Evolutionary conservation across 1,284 basidiomycete genomes (phyloP).

Genomic region (Psilocybe mexicana): DNA sequence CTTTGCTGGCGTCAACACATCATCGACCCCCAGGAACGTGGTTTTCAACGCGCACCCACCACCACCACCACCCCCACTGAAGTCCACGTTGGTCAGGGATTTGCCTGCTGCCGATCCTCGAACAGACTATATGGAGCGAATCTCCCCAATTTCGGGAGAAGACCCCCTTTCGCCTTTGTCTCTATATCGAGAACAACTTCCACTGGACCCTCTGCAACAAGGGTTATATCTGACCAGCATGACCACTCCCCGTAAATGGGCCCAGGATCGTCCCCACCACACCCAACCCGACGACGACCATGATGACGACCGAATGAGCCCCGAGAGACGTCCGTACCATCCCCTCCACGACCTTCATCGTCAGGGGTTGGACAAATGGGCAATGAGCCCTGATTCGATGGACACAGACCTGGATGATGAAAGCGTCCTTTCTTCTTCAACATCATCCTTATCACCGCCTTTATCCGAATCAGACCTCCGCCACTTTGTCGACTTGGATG

Average conservation of each 20-base stretch:
- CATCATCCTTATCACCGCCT: slow-evolving; percentile 14
- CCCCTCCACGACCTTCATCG: neutral
- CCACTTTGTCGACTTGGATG: slow-evolving; percentile 9
- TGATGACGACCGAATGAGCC: slow-evolving; percentile 7
- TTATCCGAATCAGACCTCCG: slow-evolving; percentile 1
- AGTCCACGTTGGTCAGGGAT: neutral
- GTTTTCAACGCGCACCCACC: neutral
- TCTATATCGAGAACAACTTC: neutral
- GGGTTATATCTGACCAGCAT: neutral
- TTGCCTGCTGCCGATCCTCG: slow-evolving; percentile 4
- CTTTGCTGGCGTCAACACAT: neutral
- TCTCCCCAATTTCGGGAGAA: slow-evolving; percentile 1
- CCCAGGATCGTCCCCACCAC: neutral
- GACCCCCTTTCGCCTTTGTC: slow-evolving; percentile 8
- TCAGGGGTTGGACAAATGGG: slow-evolving; percentile 2
- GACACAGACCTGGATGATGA: slow-evolving; percentile 21
- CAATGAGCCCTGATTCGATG: slow-evolving; percentile 18
- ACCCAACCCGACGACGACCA: slow-evolving; percentile 7
- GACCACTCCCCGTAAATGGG: neutral
- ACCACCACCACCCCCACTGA: neutral
- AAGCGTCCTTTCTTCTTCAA: slow-evolving; percentile 13
- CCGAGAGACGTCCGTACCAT: neutral
- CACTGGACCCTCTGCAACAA: neutral
- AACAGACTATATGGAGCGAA: slow-evolving; percentile 8
- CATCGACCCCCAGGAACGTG: slow-evolving; percentile 1